phyloP scores from a whole-genome alignment of 495 filamentous ascomycete species.

The Podospora fimiseda region DNA sequence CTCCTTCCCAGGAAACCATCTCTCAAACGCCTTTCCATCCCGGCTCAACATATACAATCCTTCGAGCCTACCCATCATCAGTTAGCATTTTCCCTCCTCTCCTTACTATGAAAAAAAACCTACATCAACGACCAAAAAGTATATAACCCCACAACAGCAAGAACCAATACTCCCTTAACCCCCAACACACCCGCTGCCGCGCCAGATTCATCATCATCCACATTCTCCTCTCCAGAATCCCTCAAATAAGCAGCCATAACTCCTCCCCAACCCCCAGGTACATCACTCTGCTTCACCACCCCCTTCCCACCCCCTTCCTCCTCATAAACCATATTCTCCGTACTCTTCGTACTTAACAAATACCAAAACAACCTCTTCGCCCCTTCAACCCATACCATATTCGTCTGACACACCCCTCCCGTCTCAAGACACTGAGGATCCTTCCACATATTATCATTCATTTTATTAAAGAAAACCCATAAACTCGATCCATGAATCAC shows the following conservation, averaged over 20 bases:
- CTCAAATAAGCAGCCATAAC: conserved; percentile 25
- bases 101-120: neutral
- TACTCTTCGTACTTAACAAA: conserved; percentile 37
- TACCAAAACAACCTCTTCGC: conserved; percentile 33
- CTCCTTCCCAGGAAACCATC: neutral
- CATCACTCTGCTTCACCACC: conserved; percentile 32
- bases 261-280: conserved; percentile 44
- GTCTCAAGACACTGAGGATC: conserved; percentile 14
- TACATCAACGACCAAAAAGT: neutral
- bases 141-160: neutral
- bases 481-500: conserved; percentile 45
- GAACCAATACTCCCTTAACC: neutral
- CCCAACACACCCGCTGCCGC: neutral
- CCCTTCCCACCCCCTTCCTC: conserved; percentile 9
- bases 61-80: neutral
- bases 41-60: neutral
- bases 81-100: neutral
- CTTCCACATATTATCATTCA: conserved; percentile 17
- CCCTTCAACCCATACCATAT: conserved; percentile 33
- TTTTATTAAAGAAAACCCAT: conserved; percentile 48
- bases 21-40: neutral
- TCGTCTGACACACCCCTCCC: conserved; percentile 37
- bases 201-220: conserved; percentile 2
- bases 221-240: conserved; percentile 2
- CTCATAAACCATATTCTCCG: conserved; percentile 37